Evolutionary conservation across 768 basidiomycete genomes (phyloP).

Genomic region (Dentipellis fragilis): DNA sequence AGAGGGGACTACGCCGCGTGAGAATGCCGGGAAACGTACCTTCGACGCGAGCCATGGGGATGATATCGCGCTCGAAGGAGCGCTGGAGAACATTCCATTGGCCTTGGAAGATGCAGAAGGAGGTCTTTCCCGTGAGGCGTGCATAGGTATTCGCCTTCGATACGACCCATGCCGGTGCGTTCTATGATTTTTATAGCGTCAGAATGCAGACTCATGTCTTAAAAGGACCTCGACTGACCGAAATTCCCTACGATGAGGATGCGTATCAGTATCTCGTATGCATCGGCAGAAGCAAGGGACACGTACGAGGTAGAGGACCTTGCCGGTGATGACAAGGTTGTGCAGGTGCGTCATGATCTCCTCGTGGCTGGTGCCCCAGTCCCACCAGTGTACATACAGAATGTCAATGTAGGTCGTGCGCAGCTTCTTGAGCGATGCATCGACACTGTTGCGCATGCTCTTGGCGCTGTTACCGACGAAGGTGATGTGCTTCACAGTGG

Average conservation of each 20-base stretch:
- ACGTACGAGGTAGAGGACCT: conserved; percentile 27
- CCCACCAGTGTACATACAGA: conserved; percentile 31
- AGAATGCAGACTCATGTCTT: not conserved
- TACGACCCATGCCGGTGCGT: conserved; percentile 28
- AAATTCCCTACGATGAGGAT: not conserved
- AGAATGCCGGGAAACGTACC: not conserved
- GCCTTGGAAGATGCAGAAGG: conserved; percentile 35
- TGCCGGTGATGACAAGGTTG: conserved; percentile 27
- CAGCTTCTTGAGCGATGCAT: conserved; percentile 28
- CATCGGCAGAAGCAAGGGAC: too few relatives aligned
- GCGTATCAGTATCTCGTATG: too few relatives aligned
- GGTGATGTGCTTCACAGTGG: conserved; percentile 9
- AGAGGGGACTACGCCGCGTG: too few relatives aligned
- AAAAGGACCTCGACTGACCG: not conserved
- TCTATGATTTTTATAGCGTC: conserved; percentile 1
- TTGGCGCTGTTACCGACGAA: conserved; percentile 32
- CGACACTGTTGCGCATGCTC: conserved; percentile 23
- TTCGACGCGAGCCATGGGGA: conserved; percentile 21
- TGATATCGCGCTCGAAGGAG: conserved; percentile 34
- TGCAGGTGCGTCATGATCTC: conserved; percentile 34
- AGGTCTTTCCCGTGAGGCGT: conserved; percentile 25
- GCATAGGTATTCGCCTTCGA: conserved; percentile 30
- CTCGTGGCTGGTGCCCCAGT: conserved; percentile 28
- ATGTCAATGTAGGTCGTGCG: conserved; percentile 22
- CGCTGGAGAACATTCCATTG: conserved; percentile 22